These are phyloP conservation scores for Hericium alpestre DNA, from an alignment of 768 basidiomycete species.

Conservation along the genomic window DNA sequence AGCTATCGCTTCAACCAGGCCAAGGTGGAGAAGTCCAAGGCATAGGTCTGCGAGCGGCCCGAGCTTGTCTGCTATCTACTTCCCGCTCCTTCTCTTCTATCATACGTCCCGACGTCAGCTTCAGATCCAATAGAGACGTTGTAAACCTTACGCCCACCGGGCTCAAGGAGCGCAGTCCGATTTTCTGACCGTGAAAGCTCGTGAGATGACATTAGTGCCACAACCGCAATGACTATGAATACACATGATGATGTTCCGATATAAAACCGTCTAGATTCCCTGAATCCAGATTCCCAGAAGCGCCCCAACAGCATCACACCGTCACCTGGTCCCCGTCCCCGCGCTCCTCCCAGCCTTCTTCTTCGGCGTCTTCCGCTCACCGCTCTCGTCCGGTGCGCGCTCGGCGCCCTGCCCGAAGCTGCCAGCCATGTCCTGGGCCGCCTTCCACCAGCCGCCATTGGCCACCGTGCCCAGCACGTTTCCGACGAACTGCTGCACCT, in stretches of 20 bases:
- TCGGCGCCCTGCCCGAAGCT: background rate
- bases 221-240: no score
- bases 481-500: slow-evolving; percentile 37
- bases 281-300: background rate
- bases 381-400: background rate
- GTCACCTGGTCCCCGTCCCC: no score
- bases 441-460: slow-evolving; percentile 7
- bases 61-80: no score
- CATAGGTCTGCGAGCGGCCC: background rate
- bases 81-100: no score
- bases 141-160: no score
- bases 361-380: background rate
- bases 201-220: no score
- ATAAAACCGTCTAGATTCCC: background rate
- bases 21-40: background rate
- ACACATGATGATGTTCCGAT: background rate
- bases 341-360: background rate
- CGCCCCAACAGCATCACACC: no score
- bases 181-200: no score
- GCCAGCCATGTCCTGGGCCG: slow-evolving; percentile 2
- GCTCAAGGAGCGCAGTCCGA: no score
- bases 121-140: no score
- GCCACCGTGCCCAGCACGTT: slow-evolving; percentile 24
- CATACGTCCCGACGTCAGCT: no score
- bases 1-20: slow-evolving; percentile 5